Evolutionary conservation across 208 protist species (phyloP).

Genomic region (Naegleria lovaniensis): DNA sequence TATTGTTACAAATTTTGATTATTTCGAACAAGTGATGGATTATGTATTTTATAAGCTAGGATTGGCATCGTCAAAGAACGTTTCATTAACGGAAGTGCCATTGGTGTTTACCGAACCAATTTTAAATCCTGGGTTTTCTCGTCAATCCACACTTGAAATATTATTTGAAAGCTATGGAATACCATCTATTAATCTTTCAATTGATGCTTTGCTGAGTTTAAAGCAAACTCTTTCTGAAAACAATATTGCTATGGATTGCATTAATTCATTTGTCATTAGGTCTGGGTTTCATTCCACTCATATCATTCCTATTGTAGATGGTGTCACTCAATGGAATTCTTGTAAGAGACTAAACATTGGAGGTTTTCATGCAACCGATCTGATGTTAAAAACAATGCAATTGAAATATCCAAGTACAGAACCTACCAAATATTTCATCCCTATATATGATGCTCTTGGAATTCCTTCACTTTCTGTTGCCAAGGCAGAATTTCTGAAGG

Average conservation of each 20-base stretch:
- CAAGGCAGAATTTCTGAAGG: conserved; percentile 5
- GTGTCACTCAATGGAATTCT: not conserved
- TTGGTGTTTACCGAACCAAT: not conserved
- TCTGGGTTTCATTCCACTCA: conserved; percentile 1
- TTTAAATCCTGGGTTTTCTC: not conserved
- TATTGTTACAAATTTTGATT: not conserved
- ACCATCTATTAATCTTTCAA: not conserved
- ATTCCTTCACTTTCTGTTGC: not conserved
- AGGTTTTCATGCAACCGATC: not conserved
- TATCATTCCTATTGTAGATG: not conserved
- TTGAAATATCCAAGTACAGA: conserved; percentile 6
- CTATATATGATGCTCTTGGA: too few species aligned
- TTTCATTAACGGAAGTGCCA: not conserved
- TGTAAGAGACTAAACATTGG: not conserved
- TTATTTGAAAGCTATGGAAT: conserved; percentile 18
- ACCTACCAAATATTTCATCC: not conserved
- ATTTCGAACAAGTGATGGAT: not conserved
- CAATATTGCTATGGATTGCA: not conserved
- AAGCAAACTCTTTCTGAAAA: not conserved
- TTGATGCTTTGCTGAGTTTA: not conserved
- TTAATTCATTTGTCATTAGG: not conserved
- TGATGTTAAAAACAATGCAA: not conserved
- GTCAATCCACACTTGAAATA: not conserved
- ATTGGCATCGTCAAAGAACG: not conserved
- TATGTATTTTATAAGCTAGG: conserved; percentile 21